Conservation (phyloP, 169 alveolate species). For the Cryptosporidium sp. region DNA sequence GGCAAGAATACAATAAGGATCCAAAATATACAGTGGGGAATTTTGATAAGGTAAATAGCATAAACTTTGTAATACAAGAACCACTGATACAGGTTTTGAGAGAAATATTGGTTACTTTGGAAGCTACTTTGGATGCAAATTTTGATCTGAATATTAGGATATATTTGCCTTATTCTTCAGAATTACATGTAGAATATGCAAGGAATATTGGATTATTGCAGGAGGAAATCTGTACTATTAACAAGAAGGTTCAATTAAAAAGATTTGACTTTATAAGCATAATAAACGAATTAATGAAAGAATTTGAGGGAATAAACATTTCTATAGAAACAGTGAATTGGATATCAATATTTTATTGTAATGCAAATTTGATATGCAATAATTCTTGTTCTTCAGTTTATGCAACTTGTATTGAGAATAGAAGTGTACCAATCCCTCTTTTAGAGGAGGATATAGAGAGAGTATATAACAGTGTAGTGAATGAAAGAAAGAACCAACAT, state of each 20-base stretch:
- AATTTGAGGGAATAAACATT: not conserved
- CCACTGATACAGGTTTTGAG: constrained; percentile 32
- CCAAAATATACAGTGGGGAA: constrained; percentile 9
- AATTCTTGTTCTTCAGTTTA: not conserved
- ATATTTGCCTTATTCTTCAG: constrained; percentile 38
- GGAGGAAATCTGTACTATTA: not conserved
- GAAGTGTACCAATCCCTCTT: not conserved
- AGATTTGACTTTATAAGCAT: constrained; percentile 17
- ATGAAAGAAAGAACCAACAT: constrained; percentile 4
- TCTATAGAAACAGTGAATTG: constrained; percentile 4
- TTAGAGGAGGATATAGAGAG: constrained; percentile 21
- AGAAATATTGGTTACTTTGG: constrained; percentile 1
- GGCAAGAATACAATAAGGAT: constrained; percentile 11
- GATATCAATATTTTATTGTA: constrained; percentile 4
- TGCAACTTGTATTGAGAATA: constrained; percentile 18
- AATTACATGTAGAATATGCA: constrained; percentile 35
- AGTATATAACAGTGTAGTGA: not conserved
- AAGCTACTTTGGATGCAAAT: not conserved
- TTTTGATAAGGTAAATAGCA: constrained; percentile 9
- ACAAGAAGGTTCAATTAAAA: not conserved
- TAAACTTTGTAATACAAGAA: constrained; percentile 36
- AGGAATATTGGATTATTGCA: constrained; percentile 5
- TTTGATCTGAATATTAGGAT: not conserved
- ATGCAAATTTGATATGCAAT: not conserved
- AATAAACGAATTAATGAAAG: not conserved